A percentile compares a stretch with the other conserved stretches of the same genome.
These are phyloP conservation scores for Fusarium pseudoanthophilum DNA, from an alignment of 2,329 filamentous ascomycete species.

Conservation along the genomic window DNA sequence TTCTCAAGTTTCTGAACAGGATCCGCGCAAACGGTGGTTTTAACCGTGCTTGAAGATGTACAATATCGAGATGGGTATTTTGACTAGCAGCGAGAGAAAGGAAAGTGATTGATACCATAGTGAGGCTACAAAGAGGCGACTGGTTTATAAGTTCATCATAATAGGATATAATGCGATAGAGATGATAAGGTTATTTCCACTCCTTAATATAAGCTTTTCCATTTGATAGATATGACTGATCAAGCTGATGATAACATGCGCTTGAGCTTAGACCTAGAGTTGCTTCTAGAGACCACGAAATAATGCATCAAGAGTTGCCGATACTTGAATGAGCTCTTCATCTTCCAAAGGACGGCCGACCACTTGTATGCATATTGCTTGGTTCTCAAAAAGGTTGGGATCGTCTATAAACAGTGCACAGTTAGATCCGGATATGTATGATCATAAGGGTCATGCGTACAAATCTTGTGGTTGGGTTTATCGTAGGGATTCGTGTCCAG, in stretches of 20 bases:
- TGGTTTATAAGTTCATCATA: no score
- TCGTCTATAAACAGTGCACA: not conserved
- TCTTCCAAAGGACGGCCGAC: slow-evolving; percentile 18
- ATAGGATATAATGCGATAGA: not conserved
- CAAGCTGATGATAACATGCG: no score
- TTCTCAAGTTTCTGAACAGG: slow-evolving; percentile 13
- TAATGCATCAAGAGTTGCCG: not conserved
- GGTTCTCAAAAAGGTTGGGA: not conserved
- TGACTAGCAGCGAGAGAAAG: no score
- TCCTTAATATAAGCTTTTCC: not conserved
- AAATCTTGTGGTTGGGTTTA: slow-evolving; percentile 5
- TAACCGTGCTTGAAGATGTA: not conserved
- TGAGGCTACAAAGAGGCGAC: rapidly evolving
- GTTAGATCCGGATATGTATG: not conserved
- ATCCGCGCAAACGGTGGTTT: not conserved
- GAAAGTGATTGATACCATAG: not conserved
- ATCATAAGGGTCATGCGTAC: not conserved
- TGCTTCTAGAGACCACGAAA: not conserved
- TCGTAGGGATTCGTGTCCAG: slow-evolving; percentile 10
- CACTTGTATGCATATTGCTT: slow-evolving; percentile 10
- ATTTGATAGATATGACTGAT: no score
- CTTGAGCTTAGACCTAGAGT: not conserved
- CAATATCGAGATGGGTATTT: not conserved
- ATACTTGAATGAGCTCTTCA: slow-evolving; percentile 13
- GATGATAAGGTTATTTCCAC: not conserved